Evolutionary conservation across 805 yeast genomes (phyloP), one percentile per base, ranked within the genome.

Genomic region (Spencermartinsiella europaea): DNA sequence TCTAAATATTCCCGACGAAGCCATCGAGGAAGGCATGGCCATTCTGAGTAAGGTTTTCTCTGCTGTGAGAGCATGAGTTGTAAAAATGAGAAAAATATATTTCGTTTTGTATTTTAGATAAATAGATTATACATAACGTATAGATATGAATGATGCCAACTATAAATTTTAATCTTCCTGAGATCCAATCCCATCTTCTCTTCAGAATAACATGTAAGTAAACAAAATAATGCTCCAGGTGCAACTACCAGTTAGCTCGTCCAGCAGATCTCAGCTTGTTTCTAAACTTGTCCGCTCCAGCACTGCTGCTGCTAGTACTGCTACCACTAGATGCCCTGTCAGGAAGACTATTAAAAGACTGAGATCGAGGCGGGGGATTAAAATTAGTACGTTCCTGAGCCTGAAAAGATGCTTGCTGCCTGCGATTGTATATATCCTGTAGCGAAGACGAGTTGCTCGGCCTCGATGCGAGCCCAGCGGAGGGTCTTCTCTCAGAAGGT

Each of bases 1-100:
- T 5, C 74, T 93, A 62, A 89, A 84, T 55, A 88, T 90, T 50
- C 81, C 80, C 22, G 80, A 82, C 44, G 81, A 79, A 22, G 79
- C 75, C 34, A 79, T 88, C 36, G 72, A 72, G 38, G 76, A 79
- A 52, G 99, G 98, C 28, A 66, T 93, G 42, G 43, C 73, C 12
- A 77, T 89, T 38, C 76, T 91, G 48, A 83, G 77, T 47, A 63
- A 73, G 35, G 80, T 84, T 21, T 61, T 85, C 4, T 20, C 31
- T n/a, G 34, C 43, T 39, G 12, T n/a, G n/a, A 19, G 17, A 17
- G 22, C 40, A 34, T 34, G 33, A n/a, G n/a, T n/a, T n/a, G n/a
- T n/a, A n/a, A n/a, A n/a, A n/a, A n/a, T n/a, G n/a, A n/a, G n/a
- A n/a, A n/a, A n/a, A n/a, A n/a, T n/a, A n/a, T n/a, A n/a, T n/a